phyloP scores from a whole-genome alignment of 208 protist species.

The Strigomonas oncopelti region DNA sequence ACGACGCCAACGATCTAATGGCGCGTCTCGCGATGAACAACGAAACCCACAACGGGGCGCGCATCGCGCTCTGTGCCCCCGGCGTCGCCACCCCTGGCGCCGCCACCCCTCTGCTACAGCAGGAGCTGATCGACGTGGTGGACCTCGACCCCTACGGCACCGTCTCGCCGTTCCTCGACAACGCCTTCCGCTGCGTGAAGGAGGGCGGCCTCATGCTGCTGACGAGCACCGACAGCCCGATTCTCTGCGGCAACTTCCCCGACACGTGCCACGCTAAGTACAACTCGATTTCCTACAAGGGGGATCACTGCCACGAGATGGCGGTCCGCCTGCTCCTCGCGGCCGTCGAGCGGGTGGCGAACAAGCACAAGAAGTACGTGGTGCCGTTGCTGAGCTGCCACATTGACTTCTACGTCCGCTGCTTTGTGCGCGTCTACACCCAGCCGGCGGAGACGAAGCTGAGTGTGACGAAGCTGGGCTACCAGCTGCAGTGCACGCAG shows the following conservation, averaged over 20 bases:
- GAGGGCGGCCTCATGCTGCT: conserved; percentile 97
- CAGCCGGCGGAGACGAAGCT: conserved; percentile 88
- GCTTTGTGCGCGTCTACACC: conserved; percentile 97
- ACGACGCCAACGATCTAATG: conserved; percentile 92
- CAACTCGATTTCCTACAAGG: conserved; percentile 88
- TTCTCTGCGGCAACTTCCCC: conserved; percentile 96
- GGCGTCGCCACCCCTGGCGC: too few relatives aligned
- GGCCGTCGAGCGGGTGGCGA: conserved; percentile 90
- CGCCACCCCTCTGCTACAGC: conserved; percentile 61
- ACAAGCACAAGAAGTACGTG: conserved; percentile 94
- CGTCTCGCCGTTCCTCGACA: conserved; percentile 96
- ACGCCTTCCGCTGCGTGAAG: conserved; percentile 92
- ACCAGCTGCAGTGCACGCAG: conserved; percentile 93
- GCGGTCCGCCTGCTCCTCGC: conserved; percentile 96
- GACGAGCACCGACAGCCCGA: conserved; percentile 98
- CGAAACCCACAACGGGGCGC: conserved; percentile 38
- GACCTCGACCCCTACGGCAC: conserved; percentile 99
- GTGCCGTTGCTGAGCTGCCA: conserved; percentile 94
- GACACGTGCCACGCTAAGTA: conserved; percentile 98
- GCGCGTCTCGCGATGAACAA: conserved; percentile 73
- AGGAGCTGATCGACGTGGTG: conserved; percentile 95
- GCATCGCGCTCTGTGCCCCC: conserved; percentile 27
- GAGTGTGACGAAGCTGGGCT: conserved; percentile 77
- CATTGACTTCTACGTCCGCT: conserved; percentile 99
- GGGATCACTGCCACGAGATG: conserved; percentile 91